A percentile compares a stretch with the other conserved stretches of the same genome.
Evolutionary conservation across 257 asterid genomes (phyloP).

Genomic region (Nicotiana benthamiana): DNA sequence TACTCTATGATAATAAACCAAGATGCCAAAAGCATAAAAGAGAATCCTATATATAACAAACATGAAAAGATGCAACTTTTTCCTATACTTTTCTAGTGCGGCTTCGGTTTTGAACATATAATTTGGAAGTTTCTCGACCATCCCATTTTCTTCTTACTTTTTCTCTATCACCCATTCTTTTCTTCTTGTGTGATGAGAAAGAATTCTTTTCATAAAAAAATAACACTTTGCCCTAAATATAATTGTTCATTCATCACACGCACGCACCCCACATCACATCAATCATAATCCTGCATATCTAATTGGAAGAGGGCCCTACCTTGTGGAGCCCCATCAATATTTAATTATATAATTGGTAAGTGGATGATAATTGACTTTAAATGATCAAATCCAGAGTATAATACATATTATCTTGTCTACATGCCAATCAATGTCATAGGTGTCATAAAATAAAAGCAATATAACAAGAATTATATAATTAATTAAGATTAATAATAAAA

Average conservation of each 20-base stretch:
- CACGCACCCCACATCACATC: background rate
- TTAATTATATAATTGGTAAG: background rate
- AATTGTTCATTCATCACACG: background rate
- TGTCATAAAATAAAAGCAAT: too few relatives aligned
- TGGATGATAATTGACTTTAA: background rate
- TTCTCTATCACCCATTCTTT: background rate
- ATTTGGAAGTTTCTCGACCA: background rate
- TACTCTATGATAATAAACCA: too few relatives aligned
- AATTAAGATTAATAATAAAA: too few relatives aligned
- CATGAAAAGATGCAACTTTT: background rate
- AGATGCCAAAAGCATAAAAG: background rate
- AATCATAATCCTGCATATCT: background rate
- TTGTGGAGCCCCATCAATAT: background rate
- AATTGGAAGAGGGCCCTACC: background rate
- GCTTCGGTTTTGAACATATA: slow-evolving; percentile 18
- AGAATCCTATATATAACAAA: background rate
- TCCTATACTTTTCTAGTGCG: background rate
- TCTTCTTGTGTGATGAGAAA: background rate
- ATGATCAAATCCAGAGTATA: background rate
- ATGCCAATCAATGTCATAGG: background rate
- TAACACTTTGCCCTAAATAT: background rate
- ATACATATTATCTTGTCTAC: background rate
- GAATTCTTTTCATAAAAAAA: background rate
- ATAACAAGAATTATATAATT: too few relatives aligned
- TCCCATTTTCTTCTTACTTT: background rate